phyloP scores from a whole-genome alignment of 805 yeast species.

The Maudiozyma bulderi region DNA sequence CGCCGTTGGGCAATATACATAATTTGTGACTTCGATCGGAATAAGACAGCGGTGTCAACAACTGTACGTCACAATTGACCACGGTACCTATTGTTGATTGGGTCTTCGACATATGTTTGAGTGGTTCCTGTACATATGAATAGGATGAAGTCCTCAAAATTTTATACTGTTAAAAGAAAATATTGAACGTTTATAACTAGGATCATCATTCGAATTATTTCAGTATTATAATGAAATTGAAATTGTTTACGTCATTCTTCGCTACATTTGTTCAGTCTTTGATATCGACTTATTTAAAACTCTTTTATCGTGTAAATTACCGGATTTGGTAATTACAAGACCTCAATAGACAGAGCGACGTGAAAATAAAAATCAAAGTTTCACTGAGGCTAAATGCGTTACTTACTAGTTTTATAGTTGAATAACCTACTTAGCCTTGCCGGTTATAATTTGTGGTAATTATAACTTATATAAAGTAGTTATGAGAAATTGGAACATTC shows the following conservation, averaged over 20 bases:
- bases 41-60: slow-evolving; percentile 31
- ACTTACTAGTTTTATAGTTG: no score
- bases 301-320: background rate
- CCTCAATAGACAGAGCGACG: background rate
- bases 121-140: background rate
- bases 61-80: slow-evolving; percentile 15
- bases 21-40: slow-evolving; percentile 35
- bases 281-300: background rate
- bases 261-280: background rate
- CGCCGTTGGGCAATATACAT: slow-evolving; percentile 55
- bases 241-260: no score
- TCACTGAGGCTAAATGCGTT: no score
- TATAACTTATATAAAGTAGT: no score
- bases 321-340: background rate
- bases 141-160: background rate
- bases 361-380: no score
- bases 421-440: no score
- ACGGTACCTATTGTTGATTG: background rate
- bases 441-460: no score
- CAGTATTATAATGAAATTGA: no score
- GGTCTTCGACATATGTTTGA: background rate
- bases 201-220: no score
- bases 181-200: no score
- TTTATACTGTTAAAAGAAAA: no score
- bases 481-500: no score